phyloP scores from a whole-genome alignment of 352 stramenopile species.

The Vaucheria bursata region DNA sequence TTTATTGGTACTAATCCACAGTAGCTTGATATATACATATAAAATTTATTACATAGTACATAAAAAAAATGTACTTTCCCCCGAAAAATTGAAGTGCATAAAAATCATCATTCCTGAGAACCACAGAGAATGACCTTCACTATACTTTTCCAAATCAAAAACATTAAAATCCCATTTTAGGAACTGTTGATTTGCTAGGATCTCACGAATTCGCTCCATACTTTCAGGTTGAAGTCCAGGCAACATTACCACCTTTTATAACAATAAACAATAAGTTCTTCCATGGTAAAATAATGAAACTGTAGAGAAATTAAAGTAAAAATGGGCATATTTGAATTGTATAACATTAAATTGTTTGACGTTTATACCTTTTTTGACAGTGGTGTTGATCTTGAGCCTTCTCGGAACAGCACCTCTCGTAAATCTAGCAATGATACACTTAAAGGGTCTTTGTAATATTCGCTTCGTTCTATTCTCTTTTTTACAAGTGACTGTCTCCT shows the following conservation, averaged over 20 bases:
- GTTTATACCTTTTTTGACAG: slow-evolving; percentile 2
- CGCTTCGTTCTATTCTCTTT: background rate
- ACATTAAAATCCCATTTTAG: slow-evolving; percentile 44
- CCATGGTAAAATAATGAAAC: too few relatives aligned
- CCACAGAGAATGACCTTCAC: slow-evolving; percentile 42
- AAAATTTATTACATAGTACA: background rate
- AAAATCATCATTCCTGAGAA: slow-evolving; percentile 44
- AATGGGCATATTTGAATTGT: too few relatives aligned
- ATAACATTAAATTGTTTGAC: too few relatives aligned
- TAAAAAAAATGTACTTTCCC: slow-evolving; percentile 10
- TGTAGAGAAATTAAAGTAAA: too few relatives aligned
- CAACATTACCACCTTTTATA: background rate
- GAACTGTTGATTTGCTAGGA: slow-evolving; percentile 21
- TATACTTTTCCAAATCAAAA: slow-evolving; percentile 39
- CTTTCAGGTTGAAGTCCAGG: background rate
- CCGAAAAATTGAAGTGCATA: slow-evolving; percentile 42
- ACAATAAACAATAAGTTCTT: background rate
- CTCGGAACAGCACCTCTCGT: background rate
- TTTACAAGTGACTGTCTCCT: too few relatives aligned
- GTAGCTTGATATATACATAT: background rate
- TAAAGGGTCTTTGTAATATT: slow-evolving; percentile 8
- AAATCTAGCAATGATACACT: background rate
- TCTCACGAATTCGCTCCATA: slow-evolving; percentile 8
- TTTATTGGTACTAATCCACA: background rate
- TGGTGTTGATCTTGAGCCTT: background rate